Evolutionary conservation across 352 stramenopile genomes (phyloP).

Genomic region (Phytophthora quininea): DNA sequence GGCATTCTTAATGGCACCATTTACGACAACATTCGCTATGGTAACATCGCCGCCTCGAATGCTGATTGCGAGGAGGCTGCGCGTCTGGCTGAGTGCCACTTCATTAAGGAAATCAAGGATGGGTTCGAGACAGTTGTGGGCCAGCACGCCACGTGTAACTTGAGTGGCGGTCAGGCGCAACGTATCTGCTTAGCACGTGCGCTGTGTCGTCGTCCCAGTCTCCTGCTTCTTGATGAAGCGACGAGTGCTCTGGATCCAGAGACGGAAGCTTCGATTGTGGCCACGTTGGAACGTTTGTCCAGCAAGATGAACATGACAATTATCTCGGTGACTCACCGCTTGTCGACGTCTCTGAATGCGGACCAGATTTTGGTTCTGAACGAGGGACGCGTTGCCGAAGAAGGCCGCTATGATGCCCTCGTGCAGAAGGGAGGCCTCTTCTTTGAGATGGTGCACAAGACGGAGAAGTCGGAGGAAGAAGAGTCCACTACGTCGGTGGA

Average conservation of each 20-base stretch:
- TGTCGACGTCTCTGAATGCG: constrained; percentile 80
- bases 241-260: constrained; percentile 88
- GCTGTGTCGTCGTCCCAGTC: constrained; percentile 77
- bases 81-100: constrained; percentile 81
- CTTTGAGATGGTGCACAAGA: constrained; percentile 88
- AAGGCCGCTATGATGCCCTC: constrained; percentile 77
- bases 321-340: constrained; percentile 89
- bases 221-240: constrained; percentile 85
- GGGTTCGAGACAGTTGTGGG: constrained; percentile 85
- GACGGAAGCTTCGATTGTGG: constrained; percentile 86
- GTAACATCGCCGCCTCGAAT: constrained; percentile 71
- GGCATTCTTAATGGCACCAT: constrained; percentile 89
- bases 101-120: constrained; percentile 83
- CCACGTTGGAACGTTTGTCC: constrained; percentile 78
- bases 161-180: constrained; percentile 88
- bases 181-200: constrained; percentile 86
- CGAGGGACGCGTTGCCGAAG: constrained; percentile 74
- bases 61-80: constrained; percentile 84
- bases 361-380: constrained; percentile 87
- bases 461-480: constrained; percentile 60
- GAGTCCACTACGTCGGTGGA: constrained; percentile 23
- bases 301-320: constrained; percentile 91
- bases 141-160: constrained; percentile 86
- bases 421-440: constrained; percentile 77
- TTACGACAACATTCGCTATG: constrained; percentile 89